Percentiles rank a stretch among this genome's conserved stretches.
These are phyloP conservation scores for Primulina eburnea DNA, from an alignment of 257 asterid species.

Conservation along the genomic window DNA sequence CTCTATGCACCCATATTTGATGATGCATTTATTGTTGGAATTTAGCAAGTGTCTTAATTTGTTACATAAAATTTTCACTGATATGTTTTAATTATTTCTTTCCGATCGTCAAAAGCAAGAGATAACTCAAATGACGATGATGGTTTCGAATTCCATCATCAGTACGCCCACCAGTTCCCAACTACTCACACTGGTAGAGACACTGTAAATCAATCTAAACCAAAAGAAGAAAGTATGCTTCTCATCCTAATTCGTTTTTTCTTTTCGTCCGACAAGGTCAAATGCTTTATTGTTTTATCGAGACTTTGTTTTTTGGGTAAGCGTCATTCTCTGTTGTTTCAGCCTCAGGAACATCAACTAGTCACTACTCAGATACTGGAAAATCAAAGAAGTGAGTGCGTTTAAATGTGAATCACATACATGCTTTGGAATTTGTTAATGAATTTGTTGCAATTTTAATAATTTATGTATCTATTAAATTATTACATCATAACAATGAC, in stretches of 20 bases:
- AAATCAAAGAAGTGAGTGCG: slow-evolving; percentile 52
- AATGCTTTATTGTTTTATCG: neutral
- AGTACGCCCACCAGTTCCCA: too few relatives aligned
- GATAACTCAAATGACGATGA: too few relatives aligned
- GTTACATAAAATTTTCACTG: too few relatives aligned
- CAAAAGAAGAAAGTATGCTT: too few relatives aligned
- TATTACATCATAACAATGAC: neutral
- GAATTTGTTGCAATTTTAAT: slow-evolving; percentile 13
- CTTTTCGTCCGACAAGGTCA: slow-evolving; percentile 22
- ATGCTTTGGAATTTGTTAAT: slow-evolving; percentile 10
- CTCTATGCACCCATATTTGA: too few relatives aligned
- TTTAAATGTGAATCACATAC: slow-evolving; percentile 17
- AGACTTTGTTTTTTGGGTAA: neutral
- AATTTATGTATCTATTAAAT: neutral
- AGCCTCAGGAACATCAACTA: slow-evolving; percentile 41
- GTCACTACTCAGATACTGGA: slow-evolving; percentile 39
- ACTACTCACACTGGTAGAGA: too few relatives aligned
- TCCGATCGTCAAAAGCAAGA: too few relatives aligned
- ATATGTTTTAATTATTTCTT: too few relatives aligned
- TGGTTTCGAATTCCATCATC: too few relatives aligned
- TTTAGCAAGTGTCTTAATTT: too few relatives aligned
- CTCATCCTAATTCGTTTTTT: slow-evolving; percentile 14
- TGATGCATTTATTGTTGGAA: too few relatives aligned
- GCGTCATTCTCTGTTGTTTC: slow-evolving; percentile 31
- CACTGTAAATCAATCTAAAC: too few relatives aligned